Percentiles rank a stretch among this genome's conserved stretches.
Conservation (phyloP, 345 rosid species). For the Geranium rotundifolium region DNA sequence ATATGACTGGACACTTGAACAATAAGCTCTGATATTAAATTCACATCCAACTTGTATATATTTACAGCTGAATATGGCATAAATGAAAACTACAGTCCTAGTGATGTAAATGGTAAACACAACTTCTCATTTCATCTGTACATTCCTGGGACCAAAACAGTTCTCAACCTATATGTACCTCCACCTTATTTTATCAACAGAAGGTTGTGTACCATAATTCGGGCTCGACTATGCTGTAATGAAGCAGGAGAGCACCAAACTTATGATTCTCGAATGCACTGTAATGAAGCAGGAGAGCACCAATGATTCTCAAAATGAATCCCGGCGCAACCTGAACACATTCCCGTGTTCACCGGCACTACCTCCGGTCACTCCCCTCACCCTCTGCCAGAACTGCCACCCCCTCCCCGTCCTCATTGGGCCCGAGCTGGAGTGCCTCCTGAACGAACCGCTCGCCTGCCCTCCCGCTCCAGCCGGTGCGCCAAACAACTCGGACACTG, state of each 20-base stretch:
- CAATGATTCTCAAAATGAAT: slow-evolving; percentile 34
- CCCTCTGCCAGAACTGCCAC: slow-evolving; percentile 45
- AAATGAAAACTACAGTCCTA: no score
- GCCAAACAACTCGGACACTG: slow-evolving; percentile 35
- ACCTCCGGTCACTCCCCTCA: slow-evolving; percentile 49
- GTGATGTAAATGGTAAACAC: no score
- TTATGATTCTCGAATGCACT: slow-evolving; percentile 20
- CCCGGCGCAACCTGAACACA: slow-evolving; percentile 36
- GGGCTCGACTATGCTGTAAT: no score
- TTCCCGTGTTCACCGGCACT: slow-evolving; percentile 56
- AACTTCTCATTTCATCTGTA: not conserved
- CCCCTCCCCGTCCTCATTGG: slow-evolving; percentile 46
- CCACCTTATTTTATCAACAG: no score
- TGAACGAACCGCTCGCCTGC: slow-evolving; percentile 30
- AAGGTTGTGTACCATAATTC: no score
- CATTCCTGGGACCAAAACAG: not conserved
- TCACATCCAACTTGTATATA: no score
- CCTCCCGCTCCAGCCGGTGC: slow-evolving; percentile 31
- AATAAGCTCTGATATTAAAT: no score
- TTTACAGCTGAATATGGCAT: no score
- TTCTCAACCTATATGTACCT: no score
- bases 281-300: no score
- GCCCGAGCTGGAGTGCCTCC: slow-evolving; percentile 68
- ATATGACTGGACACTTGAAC: no score
- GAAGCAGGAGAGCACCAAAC: no score